phyloP scores from a whole-genome alignment of 1,284 basidiomycete species.

The Blastosporella zonata region DNA sequence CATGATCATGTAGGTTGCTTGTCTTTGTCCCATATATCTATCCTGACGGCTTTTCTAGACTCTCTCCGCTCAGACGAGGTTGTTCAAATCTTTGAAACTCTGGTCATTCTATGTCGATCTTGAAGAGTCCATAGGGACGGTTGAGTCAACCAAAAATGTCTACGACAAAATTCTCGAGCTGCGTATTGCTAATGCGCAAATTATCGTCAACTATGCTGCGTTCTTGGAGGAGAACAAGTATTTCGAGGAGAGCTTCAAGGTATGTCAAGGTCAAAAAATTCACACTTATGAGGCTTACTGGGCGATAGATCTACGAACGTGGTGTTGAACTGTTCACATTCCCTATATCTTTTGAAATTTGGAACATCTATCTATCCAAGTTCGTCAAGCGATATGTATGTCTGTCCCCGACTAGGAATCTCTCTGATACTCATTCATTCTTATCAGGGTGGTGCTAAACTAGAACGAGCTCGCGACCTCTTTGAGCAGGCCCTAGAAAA shows the following conservation, averaged over 20 bases:
- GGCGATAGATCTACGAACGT: conserved; percentile 83
- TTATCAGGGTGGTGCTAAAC: conserved; percentile 80
- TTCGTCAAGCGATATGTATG: conserved; percentile 95
- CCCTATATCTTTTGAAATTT: conserved; percentile 97
- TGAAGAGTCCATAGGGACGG: conserved; percentile 93
- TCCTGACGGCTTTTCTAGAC: conserved; percentile 42
- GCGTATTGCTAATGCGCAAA: conserved; percentile 97
- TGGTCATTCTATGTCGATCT: conserved; percentile 99
- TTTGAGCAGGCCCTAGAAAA: conserved; percentile 98
- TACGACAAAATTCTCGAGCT: conserved; percentile 98
- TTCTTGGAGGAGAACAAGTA: conserved; percentile 98
- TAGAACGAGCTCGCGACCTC: conserved; percentile 93
- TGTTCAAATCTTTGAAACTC: conserved; percentile 97
- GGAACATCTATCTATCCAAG: conserved; percentile 98
- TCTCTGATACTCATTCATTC: conserved; percentile 8
- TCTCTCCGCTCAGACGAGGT: conserved; percentile 81
- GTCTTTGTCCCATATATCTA: background rate
- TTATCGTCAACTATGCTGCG: conserved; percentile 95
- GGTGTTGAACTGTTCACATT: conserved; percentile 98
- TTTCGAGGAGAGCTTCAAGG: conserved; percentile 98
- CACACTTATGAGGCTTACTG: conserved; percentile 7
- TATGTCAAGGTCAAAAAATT: conserved; percentile 24
- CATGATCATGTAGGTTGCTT: conserved; percentile 83
- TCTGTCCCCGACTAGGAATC: conserved; percentile 16
- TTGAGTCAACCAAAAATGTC: conserved; percentile 88